Evolutionary conservation across 1,139 yeast genomes (phyloP), one percentile per base, ranked within the genome.

Genomic region (Scheffersomyces titani): DNA sequence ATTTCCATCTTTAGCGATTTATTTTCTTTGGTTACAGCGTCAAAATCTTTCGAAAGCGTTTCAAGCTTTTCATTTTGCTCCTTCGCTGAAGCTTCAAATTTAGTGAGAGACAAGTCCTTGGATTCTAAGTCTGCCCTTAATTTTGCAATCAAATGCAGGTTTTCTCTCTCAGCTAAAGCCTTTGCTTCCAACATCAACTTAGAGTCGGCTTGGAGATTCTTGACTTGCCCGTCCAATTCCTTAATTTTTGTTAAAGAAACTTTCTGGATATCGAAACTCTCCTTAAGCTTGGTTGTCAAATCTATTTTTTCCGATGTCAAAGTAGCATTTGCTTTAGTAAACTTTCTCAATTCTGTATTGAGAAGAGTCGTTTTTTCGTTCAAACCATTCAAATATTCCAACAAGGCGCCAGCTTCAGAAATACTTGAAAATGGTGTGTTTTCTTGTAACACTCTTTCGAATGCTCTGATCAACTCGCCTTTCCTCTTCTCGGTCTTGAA

Each of bases 401-500:
- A 86, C 52, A 93, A 75, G 7, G 84, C 75, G 18, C 85, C 90
- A 0, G 88, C 83, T 62, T 94, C 98, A 1, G 89, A 76, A 36
- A 93, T 84, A 47, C 88, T 83, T 0, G 90, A 81, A 53, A 91
- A 82, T 0, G 98, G 98, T 0, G 98, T 93, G 63, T 85, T 74
- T 63, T 94, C 98, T 54, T 83, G 82, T 59, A 94, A 74, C 13
- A 90, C 83, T 59, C 78, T 85, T 67, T 92, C 97, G 65, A 93
- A 89, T 1, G 79, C 68, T 7, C 70, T 75, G n/a, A 92, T 82
- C 55, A 88, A 78, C 53, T 85, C 88, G 1, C 83, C 76, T 63
- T 88, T 89, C 51, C 82, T 78, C 74, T 90, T 92, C 69, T 92
- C 98, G 1, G 82, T 76, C 68, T 92, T 90, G 74, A 90, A 93